phyloP scores from a whole-genome alignment of 768 basidiomycete genomes.

The Suillus hirtellus region DNA sequence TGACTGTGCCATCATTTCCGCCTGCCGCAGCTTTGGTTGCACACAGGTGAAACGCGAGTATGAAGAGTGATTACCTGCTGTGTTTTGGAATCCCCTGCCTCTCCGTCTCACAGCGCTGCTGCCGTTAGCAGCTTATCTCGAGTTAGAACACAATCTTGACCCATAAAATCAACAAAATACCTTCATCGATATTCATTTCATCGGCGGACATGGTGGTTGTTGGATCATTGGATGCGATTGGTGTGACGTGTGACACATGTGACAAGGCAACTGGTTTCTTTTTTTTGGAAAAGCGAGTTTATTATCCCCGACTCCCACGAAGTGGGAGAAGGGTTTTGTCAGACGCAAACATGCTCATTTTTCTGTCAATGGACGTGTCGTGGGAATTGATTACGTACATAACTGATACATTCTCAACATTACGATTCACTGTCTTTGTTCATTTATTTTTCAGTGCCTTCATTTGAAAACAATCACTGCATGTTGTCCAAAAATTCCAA shows the following conservation, averaged over 20 bases:
- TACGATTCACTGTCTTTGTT: too few species aligned
- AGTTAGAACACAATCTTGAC: neutral
- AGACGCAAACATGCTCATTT: too few species aligned
- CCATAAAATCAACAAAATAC: constrained; percentile 36
- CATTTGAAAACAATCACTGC: too few species aligned
- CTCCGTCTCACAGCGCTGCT: constrained; percentile 75
- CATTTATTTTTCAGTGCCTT: too few species aligned
- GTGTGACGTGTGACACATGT: constrained; percentile 26
- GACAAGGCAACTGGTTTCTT: constrained; percentile 22
- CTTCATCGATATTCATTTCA: constrained; percentile 91
- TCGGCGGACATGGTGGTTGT: constrained; percentile 78
- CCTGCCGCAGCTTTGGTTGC: constrained; percentile 37
- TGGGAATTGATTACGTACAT: too few species aligned
- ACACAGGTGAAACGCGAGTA: constrained; percentile 4
- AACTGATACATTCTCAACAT: too few species aligned
- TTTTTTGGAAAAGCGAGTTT: too few species aligned
- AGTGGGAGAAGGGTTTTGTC: too few species aligned
- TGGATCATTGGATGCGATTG: too few species aligned
- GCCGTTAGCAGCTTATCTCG: constrained; percentile 50
- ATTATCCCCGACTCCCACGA: too few species aligned
- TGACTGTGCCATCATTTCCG: constrained; percentile 59
- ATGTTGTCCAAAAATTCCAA: too few species aligned
- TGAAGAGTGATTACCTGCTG: constrained; percentile 47
- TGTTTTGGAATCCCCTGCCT: constrained; percentile 82
- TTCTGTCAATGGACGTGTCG: too few species aligned